Evolutionary conservation across 2,329 filamentous ascomycete species (phyloP), one percentile per base, ranked within the genome.

Genomic region (Aspergillus udagawae): DNA sequence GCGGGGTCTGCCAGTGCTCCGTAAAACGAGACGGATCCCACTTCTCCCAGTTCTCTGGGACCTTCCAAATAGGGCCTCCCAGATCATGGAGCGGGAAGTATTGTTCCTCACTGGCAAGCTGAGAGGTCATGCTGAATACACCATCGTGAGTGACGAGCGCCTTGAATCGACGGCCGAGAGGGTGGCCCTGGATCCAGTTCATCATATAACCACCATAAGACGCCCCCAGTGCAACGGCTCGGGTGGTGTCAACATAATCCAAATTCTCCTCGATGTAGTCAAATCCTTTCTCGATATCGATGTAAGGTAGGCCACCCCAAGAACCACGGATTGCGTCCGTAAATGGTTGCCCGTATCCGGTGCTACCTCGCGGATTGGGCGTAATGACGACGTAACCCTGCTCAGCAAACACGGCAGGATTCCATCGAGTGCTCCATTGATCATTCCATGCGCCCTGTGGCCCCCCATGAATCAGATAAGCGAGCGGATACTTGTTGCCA

Each of bases 1-100:
- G 88, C 0, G 94, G 94, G 0, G 92, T 97, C 1, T 83, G 79
- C 92, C 92, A 97, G 64, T 93, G 82, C 38, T 81, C 73, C 0
- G 82, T 79, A 64, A 82, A 80, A 3, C 74, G 74, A 20, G 78
- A 79, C 0, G 85, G 85, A 66, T 87, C 83, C 81, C 83, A 87
- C 51, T 79, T 70, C 27, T 75, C 74, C 82, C 83, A 86, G 8
- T 74, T 73, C 50, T 80, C 75, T 4, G 73, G 77, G 1, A 76
- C 70, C 53, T 79, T 77, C 80, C 81, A 83, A 38, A 80, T 72
- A 0, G 76, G 73, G 1, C 80, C 80, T 54, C 77, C 75, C 9
- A 83, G 67, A 54, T 84, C 82, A 60, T 80, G 79, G 25, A 82
- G 71, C 3, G 80, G 79, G 66, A 83, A 84, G 65, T 82, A 84